Conservation (phyloP, 169 alveolate species). For the Cryptosporidium xiaoi region DNA sequence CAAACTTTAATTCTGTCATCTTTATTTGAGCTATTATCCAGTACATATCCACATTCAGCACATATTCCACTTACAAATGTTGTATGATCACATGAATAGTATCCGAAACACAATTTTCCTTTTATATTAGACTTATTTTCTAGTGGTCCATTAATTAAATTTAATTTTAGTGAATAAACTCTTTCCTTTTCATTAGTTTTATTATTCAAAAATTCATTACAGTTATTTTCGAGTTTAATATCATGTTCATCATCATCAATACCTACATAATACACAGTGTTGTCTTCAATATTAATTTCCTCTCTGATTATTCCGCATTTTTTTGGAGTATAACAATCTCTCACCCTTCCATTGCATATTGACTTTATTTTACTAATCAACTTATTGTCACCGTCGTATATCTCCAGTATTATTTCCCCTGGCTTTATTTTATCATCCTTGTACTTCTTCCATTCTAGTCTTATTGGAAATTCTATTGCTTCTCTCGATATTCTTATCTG, state of each 20-base stretch:
- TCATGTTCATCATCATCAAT: background rate
- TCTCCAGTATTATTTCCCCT: slow-evolving; percentile 27
- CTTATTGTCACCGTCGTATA: background rate
- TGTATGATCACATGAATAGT: slow-evolving; percentile 42
- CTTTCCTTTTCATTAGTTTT: no score
- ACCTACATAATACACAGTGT: background rate
- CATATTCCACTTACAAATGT: slow-evolving; percentile 55
- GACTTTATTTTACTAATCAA: slow-evolving; percentile 24
- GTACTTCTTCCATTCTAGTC: slow-evolving; percentile 39
- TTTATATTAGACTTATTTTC: background rate
- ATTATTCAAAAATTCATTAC: no score
- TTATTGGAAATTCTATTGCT: background rate
- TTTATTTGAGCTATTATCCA: background rate
- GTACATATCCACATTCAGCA: slow-evolving; percentile 51
- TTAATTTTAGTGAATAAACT: no score
- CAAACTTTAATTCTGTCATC: background rate
- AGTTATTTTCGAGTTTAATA: background rate
- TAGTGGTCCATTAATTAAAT: background rate
- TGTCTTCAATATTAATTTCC: background rate
- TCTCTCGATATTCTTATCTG: background rate
- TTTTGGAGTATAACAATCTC: slow-evolving; percentile 34
- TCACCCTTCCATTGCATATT: slow-evolving; percentile 33
- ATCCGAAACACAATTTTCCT: background rate
- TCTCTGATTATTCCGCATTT: slow-evolving; percentile 6
- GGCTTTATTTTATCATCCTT: slow-evolving; percentile 42